These are phyloP conservation scores for Ilyonectria mors-panacis DNA, from an alignment of 2,329 filamentous ascomycete species.

Conservation along the genomic window DNA sequence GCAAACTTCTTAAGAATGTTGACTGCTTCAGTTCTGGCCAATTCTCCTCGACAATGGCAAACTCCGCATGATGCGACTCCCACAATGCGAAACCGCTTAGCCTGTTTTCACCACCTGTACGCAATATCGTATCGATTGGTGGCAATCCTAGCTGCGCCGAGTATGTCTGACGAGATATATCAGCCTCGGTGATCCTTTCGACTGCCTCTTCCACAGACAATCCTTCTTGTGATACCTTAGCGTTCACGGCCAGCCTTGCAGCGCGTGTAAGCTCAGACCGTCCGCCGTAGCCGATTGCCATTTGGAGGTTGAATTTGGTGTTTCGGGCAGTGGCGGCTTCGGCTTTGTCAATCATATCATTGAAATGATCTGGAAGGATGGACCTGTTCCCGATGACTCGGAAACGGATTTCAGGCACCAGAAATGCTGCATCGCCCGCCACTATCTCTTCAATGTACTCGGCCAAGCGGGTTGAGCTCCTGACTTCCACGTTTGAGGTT, in stretches of 20 bases:
- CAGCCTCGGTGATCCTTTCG: constrained; percentile 8
- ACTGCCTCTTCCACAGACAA: constrained; percentile 17
- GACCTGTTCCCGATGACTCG: constrained; percentile 23
- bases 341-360: constrained; percentile 15
- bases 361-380: constrained; percentile 21
- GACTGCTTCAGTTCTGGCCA: constrained; percentile 23
- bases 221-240: constrained; percentile 4
- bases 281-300: constrained; percentile 23
- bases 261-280: constrained; percentile 19
- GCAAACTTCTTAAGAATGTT: constrained; percentile 11
- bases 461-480: constrained; percentile 20
- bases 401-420: constrained; percentile 15
- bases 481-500: constrained; percentile 24
- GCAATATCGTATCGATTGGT: constrained; percentile 21
- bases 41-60: constrained; percentile 24
- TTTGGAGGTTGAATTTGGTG: constrained; percentile 20
- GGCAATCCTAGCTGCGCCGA: constrained; percentile 20
- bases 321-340: constrained; percentile 18
- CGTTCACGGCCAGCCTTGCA: constrained; percentile 7
- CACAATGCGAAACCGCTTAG: constrained; percentile 26
- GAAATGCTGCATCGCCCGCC: constrained; percentile 18
- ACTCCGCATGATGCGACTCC: constrained; percentile 29
- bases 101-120: constrained; percentile 24
- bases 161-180: constrained; percentile 24
- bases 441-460: constrained; percentile 24